Conservation (phyloP, 2,329 filamentous ascomycete genomes). For the Akanthomyces dipterigenus region DNA sequence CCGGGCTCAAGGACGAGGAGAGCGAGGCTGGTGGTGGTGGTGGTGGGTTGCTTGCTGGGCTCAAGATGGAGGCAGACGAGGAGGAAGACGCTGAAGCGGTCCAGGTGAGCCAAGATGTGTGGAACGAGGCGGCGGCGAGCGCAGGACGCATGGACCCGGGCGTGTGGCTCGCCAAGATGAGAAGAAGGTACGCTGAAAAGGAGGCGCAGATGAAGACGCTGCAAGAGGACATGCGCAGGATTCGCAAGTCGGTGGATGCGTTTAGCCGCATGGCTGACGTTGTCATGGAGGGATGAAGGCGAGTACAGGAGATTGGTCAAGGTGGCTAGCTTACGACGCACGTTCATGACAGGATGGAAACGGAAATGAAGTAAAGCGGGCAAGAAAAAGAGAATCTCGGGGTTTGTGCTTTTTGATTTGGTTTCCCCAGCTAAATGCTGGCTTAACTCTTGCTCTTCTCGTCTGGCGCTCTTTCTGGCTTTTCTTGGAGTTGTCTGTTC, state of each 20-base stretch:
- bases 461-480: no score
- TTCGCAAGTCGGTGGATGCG: not conserved
- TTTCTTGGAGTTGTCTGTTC: no score
- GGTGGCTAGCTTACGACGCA: no score
- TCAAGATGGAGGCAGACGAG: not conserved
- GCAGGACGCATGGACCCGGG: not conserved
- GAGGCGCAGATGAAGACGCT: not conserved
- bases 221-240: not conserved
- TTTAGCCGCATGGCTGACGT: conserved; percentile 14
- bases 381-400: no score
- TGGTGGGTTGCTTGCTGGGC: not conserved
- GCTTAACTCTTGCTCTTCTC: no score
- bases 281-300: not conserved
- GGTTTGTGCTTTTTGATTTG: no score
- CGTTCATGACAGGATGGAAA: no score
- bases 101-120: not conserved
- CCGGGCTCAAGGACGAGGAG: not conserved
- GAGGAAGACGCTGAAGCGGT: not conserved
- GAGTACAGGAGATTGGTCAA: not conserved
- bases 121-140: not conserved
- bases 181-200: not conserved
- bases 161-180: not conserved
- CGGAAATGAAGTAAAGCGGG: no score
- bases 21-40: not conserved
- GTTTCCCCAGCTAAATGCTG: no score